phyloP scores from a whole-genome alignment of 805 yeast species.

The Clavispora santaluciae region DNA sequence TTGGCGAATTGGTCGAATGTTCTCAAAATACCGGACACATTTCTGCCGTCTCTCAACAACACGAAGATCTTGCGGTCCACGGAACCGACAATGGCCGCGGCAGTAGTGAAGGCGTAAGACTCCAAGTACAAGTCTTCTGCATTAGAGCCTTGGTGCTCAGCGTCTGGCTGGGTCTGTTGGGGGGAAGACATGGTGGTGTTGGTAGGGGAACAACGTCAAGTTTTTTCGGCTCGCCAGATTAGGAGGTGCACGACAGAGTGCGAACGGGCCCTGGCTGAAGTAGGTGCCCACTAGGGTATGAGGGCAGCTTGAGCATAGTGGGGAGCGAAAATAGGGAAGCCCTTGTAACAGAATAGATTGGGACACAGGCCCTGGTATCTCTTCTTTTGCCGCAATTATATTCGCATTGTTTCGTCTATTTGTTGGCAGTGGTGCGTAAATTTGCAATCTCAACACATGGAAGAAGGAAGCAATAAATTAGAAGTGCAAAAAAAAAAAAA shows the following conservation, averaged over 20 bases:
- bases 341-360: too few species aligned
- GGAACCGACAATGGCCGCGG: slow-evolving; percentile 85
- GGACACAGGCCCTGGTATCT: too few species aligned
- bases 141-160: slow-evolving; percentile 23
- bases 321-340: too few species aligned
- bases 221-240: slow-evolving; percentile 1
- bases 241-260: slow-evolving; percentile 1
- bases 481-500: background rate
- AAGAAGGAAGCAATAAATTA: too few species aligned
- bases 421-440: too few species aligned
- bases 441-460: too few species aligned
- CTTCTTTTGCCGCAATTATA: too few species aligned
- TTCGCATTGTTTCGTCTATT: too few species aligned
- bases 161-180: slow-evolving; percentile 1
- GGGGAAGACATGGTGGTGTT: slow-evolving; percentile 7
- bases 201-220: background rate
- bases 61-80: slow-evolving; percentile 82
- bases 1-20: slow-evolving; percentile 96
- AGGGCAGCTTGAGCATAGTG: too few species aligned
- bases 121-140: slow-evolving; percentile 62
- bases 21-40: slow-evolving; percentile 81
- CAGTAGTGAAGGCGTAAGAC: slow-evolving; percentile 79
- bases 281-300: too few species aligned
- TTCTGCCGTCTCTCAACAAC: slow-evolving; percentile 83
- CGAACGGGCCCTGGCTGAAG: too few species aligned